Evolutionary conservation across 2,329 filamentous ascomycete genomes (phyloP).

Genomic region (Zymoseptoria brevis): DNA sequence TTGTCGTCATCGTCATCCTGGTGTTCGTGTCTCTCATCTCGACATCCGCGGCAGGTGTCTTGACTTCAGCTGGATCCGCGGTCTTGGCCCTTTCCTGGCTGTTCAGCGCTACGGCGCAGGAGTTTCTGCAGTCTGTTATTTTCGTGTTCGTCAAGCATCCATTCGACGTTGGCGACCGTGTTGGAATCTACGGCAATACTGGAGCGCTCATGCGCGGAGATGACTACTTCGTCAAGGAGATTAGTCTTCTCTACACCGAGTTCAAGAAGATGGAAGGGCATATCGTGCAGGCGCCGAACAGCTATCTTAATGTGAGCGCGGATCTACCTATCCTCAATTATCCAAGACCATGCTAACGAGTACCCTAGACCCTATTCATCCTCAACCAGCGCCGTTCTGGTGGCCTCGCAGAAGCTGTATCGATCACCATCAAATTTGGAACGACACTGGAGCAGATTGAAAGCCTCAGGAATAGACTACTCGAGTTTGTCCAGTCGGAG

Average conservation of each 20-base stretch:
- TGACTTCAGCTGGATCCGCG: conserved; percentile 82
- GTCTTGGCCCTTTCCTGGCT: conserved; percentile 89
- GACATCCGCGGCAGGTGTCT: conserved; percentile 76
- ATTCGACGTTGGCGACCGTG: conserved; percentile 90
- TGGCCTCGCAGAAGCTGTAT: conserved; percentile 76
- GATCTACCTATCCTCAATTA: conserved; percentile 68
- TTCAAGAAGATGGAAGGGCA: conserved; percentile 99
- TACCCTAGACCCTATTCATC: conserved; percentile 60
- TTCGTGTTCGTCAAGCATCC: conserved; percentile 97
- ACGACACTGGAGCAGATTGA: conserved; percentile 79
- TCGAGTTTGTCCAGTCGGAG: conserved; percentile 74
- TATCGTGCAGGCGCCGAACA: conserved; percentile 92
- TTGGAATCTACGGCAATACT: conserved; percentile 84
- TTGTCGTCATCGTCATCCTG: conserved; percentile 69
- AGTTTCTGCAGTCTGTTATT: conserved; percentile 87
- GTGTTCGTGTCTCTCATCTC: conserved; percentile 88
- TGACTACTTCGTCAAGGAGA: conserved; percentile 94
- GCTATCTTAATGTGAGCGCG: conserved; percentile 59
- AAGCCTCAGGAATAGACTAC: conserved; percentile 66
- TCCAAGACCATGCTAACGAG: conserved; percentile 61
- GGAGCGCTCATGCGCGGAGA: conserved; percentile 72
- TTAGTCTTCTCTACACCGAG: conserved; percentile 86
- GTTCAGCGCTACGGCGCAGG: conserved; percentile 84
- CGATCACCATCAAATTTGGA: conserved; percentile 79
- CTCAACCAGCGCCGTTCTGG: conserved; percentile 89